Conservation (phyloP, 1,139 yeast genomes). For the Protomyces arabidopsidicola region DNA sequence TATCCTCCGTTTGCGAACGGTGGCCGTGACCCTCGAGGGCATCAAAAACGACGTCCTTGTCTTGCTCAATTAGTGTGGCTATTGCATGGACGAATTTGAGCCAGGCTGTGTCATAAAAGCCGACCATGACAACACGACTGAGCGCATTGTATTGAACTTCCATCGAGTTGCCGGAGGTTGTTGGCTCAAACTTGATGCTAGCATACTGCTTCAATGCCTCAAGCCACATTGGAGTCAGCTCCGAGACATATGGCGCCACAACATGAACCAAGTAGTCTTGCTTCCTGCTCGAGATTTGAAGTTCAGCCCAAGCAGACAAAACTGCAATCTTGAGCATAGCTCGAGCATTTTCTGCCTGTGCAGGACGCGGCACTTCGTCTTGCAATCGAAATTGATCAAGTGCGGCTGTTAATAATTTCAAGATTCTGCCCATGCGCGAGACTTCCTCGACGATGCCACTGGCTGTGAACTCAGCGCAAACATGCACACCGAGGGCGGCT, state of each 20-base stretch:
- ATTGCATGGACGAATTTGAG: conserved; percentile 71
- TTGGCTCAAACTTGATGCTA: conserved; percentile 57
- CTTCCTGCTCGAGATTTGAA: conserved; percentile 50
- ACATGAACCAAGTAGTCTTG: conserved; percentile 45
- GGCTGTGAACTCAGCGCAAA: conserved; percentile 70
- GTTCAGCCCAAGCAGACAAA: conserved; percentile 83
- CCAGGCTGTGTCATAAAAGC: conserved; percentile 52
- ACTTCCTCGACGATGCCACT: conserved; percentile 51
- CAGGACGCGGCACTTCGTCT: conserved; percentile 39
- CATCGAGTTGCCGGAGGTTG: conserved; percentile 34
- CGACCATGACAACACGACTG: conserved; percentile 18
- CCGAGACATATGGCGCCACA: conserved; percentile 55
- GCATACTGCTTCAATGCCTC: conserved; percentile 70
- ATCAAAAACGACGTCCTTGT: conserved; percentile 45
- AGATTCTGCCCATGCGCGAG: conserved; percentile 54
- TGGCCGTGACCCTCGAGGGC: conserved; percentile 41
- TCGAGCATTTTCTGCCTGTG: conserved; percentile 47
- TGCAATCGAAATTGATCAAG: conserved; percentile 50
- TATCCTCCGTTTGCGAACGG: conserved; percentile 34
- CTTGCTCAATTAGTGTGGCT: conserved; percentile 58
- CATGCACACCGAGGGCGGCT: conserved; percentile 71
- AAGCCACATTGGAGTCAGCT: conserved; percentile 75
- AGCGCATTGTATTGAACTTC: conserved; percentile 21
- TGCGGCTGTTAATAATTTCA: conserved; percentile 61
- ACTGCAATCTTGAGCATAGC: conserved; percentile 65